Evolutionary conservation across 2,329 filamentous ascomycete genomes (phyloP).

Genomic region (Ceratocystis albifundus): DNA sequence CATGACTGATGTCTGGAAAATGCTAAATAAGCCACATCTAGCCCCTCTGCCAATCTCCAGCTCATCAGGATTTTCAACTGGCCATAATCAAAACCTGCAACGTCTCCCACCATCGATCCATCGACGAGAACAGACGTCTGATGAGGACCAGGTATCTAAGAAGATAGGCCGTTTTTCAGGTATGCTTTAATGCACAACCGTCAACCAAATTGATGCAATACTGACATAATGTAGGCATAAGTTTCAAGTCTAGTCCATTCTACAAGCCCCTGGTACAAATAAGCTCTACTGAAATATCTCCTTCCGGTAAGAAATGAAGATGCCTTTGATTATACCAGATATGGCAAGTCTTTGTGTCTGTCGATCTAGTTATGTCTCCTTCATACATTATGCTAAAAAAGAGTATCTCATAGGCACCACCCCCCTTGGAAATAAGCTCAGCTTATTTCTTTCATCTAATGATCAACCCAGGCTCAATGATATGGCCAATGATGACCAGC

Average conservation of each 20-base stretch:
- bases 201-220: not conserved
- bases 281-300: constrained; percentile 54
- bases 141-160: no score
- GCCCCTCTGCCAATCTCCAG: not conserved
- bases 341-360: not conserved
- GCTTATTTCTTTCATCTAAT: constrained; percentile 38
- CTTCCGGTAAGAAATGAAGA: constrained; percentile 47
- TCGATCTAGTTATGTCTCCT: not conserved
- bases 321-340: not conserved
- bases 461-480: constrained; percentile 43
- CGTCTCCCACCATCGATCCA: no score
- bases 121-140: no score
- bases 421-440: constrained; percentile 32
- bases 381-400: not conserved
- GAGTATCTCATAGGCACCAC: not conserved
- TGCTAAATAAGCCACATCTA: not conserved
- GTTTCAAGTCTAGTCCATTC: constrained; percentile 68
- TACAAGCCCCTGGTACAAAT: constrained; percentile 59
- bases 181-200: no score
- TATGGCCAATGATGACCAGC: constrained; percentile 48
- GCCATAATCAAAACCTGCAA: not conserved
- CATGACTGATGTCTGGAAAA: constrained; percentile 15
- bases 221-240: not conserved
- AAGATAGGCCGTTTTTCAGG: no score
- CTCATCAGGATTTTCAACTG: not conserved